A percentile compares a stretch with the other conserved stretches of the same genome.
Evolutionary conservation across 129 eudicot genomes (phyloP).

Genomic region (Ambrosia artemisiifolia): DNA sequence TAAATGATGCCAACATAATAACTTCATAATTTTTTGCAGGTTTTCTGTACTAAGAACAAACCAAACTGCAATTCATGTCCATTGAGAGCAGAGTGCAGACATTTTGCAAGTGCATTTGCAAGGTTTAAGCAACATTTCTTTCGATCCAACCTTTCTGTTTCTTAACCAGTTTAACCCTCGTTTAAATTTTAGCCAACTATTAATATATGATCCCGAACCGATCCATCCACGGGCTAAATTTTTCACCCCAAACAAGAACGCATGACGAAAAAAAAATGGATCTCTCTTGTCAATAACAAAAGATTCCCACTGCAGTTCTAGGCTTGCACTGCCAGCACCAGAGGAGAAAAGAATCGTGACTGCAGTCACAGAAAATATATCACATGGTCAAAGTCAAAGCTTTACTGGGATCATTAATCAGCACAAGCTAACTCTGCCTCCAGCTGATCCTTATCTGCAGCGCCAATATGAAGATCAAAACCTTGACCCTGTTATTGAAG

Average conservation of each 20-base stretch:
- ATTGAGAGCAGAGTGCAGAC: slow-evolving; percentile 90
- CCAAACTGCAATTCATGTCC: slow-evolving; percentile 98
- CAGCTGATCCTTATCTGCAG: slow-evolving; percentile 29
- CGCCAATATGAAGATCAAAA: slow-evolving; percentile 19
- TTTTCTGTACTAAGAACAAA: slow-evolving; percentile 86
- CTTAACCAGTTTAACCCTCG: background rate
- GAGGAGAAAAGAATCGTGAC: slow-evolving; percentile 69
- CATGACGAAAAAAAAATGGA: background rate
- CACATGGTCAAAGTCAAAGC: slow-evolving; percentile 36
- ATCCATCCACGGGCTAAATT: background rate
- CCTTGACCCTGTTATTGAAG: slow-evolving; percentile 62
- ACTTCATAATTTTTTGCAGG: slow-evolving; percentile 46
- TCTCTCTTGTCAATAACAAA: slow-evolving; percentile 14
- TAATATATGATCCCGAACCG: background rate
- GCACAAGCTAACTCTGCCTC: slow-evolving; percentile 50
- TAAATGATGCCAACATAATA: background rate
- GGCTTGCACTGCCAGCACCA: slow-evolving; percentile 92
- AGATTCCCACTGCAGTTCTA: slow-evolving; percentile 56
- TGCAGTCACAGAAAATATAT: slow-evolving; percentile 28
- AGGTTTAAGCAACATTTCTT: slow-evolving; percentile 41
- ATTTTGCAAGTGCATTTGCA: slow-evolving; percentile 86
- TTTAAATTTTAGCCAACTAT: background rate
- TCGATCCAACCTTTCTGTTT: slow-evolving; percentile 1
- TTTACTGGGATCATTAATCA: slow-evolving; percentile 29
- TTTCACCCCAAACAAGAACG: slow-evolving; percentile 1